A percentile compares a stretch with the other conserved stretches of the same genome.
These are phyloP conservation scores for Aquilaria malaccensis DNA, from an alignment of 345 rosid species.

Conservation along the genomic window DNA sequence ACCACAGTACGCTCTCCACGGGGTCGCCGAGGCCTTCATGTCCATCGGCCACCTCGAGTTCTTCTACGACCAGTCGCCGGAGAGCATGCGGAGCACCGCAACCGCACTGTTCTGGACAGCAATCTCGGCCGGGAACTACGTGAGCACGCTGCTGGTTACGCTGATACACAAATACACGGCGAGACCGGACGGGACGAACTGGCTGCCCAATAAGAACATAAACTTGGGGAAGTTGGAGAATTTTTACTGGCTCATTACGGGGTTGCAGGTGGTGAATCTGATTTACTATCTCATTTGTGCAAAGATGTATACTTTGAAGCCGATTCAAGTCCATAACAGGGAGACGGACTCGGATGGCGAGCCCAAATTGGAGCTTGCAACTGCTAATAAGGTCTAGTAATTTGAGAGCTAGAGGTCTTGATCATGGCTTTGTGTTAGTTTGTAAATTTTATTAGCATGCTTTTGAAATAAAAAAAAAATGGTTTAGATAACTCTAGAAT, in stretches of 20 bases:
- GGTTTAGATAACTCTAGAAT: too few relatives aligned
- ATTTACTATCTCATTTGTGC: slow-evolving; percentile 58
- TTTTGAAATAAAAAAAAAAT: too few relatives aligned
- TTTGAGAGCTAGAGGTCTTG: too few relatives aligned
- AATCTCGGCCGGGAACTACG: slow-evolving; percentile 61
- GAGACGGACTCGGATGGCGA: slow-evolving; percentile 21
- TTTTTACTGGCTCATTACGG: slow-evolving; percentile 74
- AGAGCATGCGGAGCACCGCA: slow-evolving; percentile 85
- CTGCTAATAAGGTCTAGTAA: background rate
- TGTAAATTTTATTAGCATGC: too few relatives aligned
- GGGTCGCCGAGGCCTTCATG: slow-evolving; percentile 86
- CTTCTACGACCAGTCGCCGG: slow-evolving; percentile 83
- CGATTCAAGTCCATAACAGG: slow-evolving; percentile 42
- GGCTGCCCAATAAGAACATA: slow-evolving; percentile 72
- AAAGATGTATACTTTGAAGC: slow-evolving; percentile 63
- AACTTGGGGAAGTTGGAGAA: slow-evolving; percentile 78
- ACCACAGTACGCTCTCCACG: slow-evolving; percentile 76
- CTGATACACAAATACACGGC: slow-evolving; percentile 57
- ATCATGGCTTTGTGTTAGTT: too few relatives aligned
- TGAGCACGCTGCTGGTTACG: slow-evolving; percentile 63
- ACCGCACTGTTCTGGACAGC: slow-evolving; percentile 69
- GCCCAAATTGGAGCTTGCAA: slow-evolving; percentile 25
- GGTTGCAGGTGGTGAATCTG: slow-evolving; percentile 49
- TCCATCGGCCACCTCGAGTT: slow-evolving; percentile 80
- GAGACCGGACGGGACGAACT: slow-evolving; percentile 56